These are phyloP conservation scores for Berberis thunbergii DNA, from an alignment of 164 flowering plant genomes.

Conservation along the genomic window DNA sequence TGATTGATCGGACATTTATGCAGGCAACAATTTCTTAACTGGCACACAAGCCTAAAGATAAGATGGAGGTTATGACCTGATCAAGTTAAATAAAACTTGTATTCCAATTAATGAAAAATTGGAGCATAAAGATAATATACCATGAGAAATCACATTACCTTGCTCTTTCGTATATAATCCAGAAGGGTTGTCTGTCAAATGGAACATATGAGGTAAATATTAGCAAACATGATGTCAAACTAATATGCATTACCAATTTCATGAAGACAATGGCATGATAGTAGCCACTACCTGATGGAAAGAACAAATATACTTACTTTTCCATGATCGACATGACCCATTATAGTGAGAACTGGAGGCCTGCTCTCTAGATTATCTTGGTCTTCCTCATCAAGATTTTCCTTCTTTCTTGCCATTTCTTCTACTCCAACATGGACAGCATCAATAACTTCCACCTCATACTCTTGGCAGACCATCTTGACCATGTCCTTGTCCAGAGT, in stretches of 20 bases:
- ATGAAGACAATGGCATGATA: neutral
- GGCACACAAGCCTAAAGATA: neutral
- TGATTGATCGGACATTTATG: too few relatives aligned
- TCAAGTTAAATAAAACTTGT: too few relatives aligned
- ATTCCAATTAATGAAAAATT: neutral
- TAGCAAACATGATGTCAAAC: slow-evolving; percentile 8
- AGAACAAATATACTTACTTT: slow-evolving; percentile 38
- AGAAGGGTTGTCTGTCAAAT: slow-evolving; percentile 82
- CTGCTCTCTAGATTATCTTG: slow-evolving; percentile 71
- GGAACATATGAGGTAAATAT: slow-evolving; percentile 16
- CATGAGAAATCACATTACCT: slow-evolving; percentile 37
- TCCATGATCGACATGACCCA: slow-evolving; percentile 99
- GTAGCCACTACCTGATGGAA: neutral
- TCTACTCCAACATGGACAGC: slow-evolving; percentile 61
- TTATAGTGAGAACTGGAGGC: slow-evolving; percentile 91
- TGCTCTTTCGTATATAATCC: slow-evolving; percentile 85
- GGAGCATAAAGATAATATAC: neutral
- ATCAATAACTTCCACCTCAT: slow-evolving; percentile 80
- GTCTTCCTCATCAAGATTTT: slow-evolving; percentile 78
- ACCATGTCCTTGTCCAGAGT: slow-evolving; percentile 72
- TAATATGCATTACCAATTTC: neutral
- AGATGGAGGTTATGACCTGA: too few relatives aligned
- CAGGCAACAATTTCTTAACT: too few relatives aligned
- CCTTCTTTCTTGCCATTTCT: slow-evolving; percentile 83
- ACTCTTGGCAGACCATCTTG: slow-evolving; percentile 74